Conservation (phyloP, 164 flowering plant genomes). For the Euptelea pleiosperma region DNA sequence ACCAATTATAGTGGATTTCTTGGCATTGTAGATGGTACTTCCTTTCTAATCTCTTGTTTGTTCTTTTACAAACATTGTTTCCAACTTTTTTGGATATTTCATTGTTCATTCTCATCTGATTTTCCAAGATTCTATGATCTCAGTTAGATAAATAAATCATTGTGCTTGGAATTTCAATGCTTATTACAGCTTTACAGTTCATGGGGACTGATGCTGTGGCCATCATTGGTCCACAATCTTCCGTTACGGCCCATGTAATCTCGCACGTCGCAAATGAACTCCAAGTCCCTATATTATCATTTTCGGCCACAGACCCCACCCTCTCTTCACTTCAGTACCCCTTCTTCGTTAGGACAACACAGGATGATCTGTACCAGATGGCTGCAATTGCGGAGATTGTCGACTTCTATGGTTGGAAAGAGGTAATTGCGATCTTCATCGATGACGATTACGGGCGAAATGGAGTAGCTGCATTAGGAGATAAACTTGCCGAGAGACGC, state of each 20-base stretch:
- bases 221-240: slow-evolving; percentile 83
- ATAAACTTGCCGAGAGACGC: slow-evolving; percentile 64
- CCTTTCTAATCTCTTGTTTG: background rate
- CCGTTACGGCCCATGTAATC: slow-evolving; percentile 69
- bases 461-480: slow-evolving; percentile 69
- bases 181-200: slow-evolving; percentile 60
- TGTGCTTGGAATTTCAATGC: background rate
- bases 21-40: slow-evolving; percentile 77
- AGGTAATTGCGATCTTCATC: slow-evolving; percentile 61
- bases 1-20: slow-evolving; percentile 74
- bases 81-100: background rate
- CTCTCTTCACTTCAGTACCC: slow-evolving; percentile 82
- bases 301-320: slow-evolving; percentile 82
- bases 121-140: background rate
- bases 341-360: slow-evolving; percentile 65
- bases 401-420: slow-evolving; percentile 64
- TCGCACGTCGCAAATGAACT: slow-evolving; percentile 76
- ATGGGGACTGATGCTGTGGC: slow-evolving; percentile 80
- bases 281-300: slow-evolving; percentile 84
- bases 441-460: slow-evolving; percentile 87
- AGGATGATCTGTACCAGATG: slow-evolving; percentile 82
- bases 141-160: background rate
- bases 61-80: background rate
- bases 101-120: background rate
- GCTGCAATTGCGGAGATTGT: slow-evolving; percentile 76